phyloP scores from a whole-genome alignment of 208 protist species.

The Wallacemonas rigidus region DNA sequence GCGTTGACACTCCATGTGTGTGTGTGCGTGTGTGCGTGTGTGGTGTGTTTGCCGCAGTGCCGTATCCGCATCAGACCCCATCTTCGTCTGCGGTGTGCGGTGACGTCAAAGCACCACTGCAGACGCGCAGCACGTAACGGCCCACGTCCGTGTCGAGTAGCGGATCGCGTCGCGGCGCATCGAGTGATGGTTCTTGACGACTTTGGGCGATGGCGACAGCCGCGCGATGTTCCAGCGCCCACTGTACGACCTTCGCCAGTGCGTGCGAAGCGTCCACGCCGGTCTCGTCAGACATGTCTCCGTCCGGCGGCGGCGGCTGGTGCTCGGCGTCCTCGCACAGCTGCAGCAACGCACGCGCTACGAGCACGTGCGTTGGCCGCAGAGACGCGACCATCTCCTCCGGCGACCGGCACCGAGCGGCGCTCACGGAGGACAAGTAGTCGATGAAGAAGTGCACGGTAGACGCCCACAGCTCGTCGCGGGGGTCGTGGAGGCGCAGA shows the following conservation, averaged over 20 bases:
- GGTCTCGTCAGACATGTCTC: constrained; percentile 9
- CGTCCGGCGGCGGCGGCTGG: neutral
- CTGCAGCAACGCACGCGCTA: constrained; percentile 41
- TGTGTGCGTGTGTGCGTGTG: too few species aligned
- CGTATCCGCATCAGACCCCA: neutral
- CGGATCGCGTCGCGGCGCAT: constrained; percentile 26
- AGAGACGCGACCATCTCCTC: constrained; percentile 30
- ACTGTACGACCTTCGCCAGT: constrained; percentile 33
- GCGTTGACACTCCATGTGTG: too few species aligned
- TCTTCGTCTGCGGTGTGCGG: neutral
- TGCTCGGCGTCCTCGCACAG: constrained; percentile 27
- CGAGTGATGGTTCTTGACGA: constrained; percentile 18
- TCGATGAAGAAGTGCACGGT: constrained; percentile 45
- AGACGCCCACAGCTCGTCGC: constrained; percentile 47
- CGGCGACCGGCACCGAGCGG: constrained; percentile 25
- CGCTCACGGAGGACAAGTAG: constrained; percentile 34
- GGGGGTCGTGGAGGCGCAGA: constrained; percentile 44
- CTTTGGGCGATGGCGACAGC: constrained; percentile 16
- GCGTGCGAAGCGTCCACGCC: neutral
- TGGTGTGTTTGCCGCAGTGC: too few species aligned
- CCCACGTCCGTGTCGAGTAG: constrained; percentile 41
- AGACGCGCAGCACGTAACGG: constrained; percentile 27
- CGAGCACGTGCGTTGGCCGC: constrained; percentile 37
- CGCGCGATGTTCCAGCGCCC: constrained; percentile 33
- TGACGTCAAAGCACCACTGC: neutral